Base-by-base conservation (phyloP, 192 early-diverging fungal genomes). In the Lunasporangiospora selenospora region DNA sequence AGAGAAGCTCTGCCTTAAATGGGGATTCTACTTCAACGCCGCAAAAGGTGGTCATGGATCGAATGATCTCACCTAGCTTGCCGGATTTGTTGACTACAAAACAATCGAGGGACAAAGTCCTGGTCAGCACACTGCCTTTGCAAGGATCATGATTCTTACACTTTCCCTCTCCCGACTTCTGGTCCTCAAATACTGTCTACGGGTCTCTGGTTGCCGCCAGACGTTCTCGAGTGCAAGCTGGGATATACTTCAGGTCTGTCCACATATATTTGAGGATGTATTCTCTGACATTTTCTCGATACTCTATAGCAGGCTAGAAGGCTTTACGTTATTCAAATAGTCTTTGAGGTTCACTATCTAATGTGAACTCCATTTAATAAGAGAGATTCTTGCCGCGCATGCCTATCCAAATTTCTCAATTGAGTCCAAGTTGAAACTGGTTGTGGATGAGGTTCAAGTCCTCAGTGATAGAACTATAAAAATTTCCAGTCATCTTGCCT, bases 191-290 rank as follows among this genome's bases (percentile, higher is more conserved):
- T 56, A 65, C 38, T 65, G 62, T 32, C 29, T 65, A 36, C 27
- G 15, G 23, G 42, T 65, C 29, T 45, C 46, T 9, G 30, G 30
- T n/a, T 55, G 53, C 62, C 33, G 46, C 15, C 23, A 48, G 29
- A 65, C 53, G 6, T 65, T 65, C 42, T 56, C 62, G 9, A 65
- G 62, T 29, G 50, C 51, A n/a, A 64, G 62, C 19, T 64, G 52
- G 62, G 34, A 42, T 23, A n/a, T 64, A n/a, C 53, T 65, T 21
- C 62, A 65, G 49, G 46, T 56, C n/a, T 65, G 52, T 56, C 62
- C 62, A 19, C 24, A 43, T 8, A 41, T 65, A 44, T 56, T 65
- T 29, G 5, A 33, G 32, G 62, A 65, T 38, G 45, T 65, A 6
- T 65, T 65, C 32, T 24, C 10, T 43, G 24, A 23, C 2, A 31